Conservation (phyloP, 805 yeast species). For the Cyberlindnera subsufficiens region DNA sequence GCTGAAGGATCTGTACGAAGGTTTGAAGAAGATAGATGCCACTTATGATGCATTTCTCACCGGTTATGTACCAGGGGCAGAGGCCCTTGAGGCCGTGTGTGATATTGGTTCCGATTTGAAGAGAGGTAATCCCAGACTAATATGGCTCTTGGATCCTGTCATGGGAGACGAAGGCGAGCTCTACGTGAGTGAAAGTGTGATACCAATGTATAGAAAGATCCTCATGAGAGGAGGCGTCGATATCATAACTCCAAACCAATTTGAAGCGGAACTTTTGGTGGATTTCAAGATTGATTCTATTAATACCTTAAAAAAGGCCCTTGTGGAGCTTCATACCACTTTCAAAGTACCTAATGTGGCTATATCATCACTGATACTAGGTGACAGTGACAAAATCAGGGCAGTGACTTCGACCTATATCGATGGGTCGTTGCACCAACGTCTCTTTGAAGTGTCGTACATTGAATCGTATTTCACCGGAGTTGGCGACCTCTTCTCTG, state of each 20-base stretch:
- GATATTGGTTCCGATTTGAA: constrained; percentile 34
- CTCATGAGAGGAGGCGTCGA: constrained; percentile 47
- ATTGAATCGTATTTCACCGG: constrained; percentile 87
- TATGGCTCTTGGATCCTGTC: constrained; percentile 71
- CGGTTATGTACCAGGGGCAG: constrained; percentile 62
- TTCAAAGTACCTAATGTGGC: constrained; percentile 56
- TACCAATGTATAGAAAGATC: constrained; percentile 52
- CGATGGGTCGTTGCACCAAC: constrained; percentile 6
- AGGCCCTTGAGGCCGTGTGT: constrained; percentile 40
- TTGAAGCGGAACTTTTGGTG: constrained; percentile 72
- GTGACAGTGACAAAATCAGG: constrained; percentile 11
- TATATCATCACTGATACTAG: constrained; percentile 48
- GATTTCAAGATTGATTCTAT: constrained; percentile 39
- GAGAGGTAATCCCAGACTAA: constrained; percentile 24
- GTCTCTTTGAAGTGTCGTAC: constrained; percentile 45
- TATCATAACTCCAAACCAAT: constrained; percentile 85
- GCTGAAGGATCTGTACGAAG: constrained; percentile 33
- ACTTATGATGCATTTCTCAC: constrained; percentile 52
- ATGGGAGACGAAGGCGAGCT: constrained; percentile 74
- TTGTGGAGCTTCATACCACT: constrained; percentile 40
- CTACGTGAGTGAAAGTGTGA: constrained; percentile 54
- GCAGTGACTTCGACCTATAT: constrained; percentile 15
- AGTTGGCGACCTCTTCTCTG: constrained; percentile 89
- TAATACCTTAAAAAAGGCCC: constrained; percentile 38
- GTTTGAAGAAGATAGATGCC: constrained; percentile 28